Evolutionary conservation across 2,329 filamentous ascomycete species (phyloP).

Genomic region (Hysterium pulicare): DNA sequence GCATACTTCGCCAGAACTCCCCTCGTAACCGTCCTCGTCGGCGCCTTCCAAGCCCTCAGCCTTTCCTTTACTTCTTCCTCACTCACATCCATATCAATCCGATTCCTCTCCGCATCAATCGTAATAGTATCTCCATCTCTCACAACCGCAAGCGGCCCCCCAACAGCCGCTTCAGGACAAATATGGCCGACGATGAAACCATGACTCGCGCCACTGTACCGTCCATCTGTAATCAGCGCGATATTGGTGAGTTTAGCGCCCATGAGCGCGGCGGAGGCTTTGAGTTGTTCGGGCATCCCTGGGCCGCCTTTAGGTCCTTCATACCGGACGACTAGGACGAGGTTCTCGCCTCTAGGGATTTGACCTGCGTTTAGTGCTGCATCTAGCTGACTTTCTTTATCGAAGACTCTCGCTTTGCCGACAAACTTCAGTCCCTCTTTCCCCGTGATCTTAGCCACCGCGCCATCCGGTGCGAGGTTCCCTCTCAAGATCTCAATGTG

Average conservation of each 20-base stretch:
- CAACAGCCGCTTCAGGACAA: slow-evolving; percentile 82
- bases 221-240: slow-evolving; percentile 85
- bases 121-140: slow-evolving; percentile 76
- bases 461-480: slow-evolving; percentile 82
- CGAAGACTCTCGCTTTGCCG: slow-evolving; percentile 77
- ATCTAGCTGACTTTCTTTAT: slow-evolving; percentile 80
- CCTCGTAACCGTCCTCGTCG: slow-evolving; percentile 69
- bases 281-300: slow-evolving; percentile 94
- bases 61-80: slow-evolving; percentile 68
- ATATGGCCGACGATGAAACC: slow-evolving; percentile 95
- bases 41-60: slow-evolving; percentile 65
- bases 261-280: slow-evolving; percentile 86
- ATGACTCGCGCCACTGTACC: slow-evolving; percentile 84
- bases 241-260: slow-evolving; percentile 84
- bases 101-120: slow-evolving; percentile 78
- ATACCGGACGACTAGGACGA: slow-evolving; percentile 87
- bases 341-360: slow-evolving; percentile 71
- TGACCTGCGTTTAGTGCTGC: slow-evolving; percentile 67
- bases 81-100: slow-evolving; percentile 66
- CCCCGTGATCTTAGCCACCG: slow-evolving; percentile 93
- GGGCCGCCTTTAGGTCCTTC: slow-evolving; percentile 92
- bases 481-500: slow-evolving; percentile 86
- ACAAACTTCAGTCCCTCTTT: slow-evolving; percentile 85
- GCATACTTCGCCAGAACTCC: slow-evolving; percentile 91
- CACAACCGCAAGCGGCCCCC: slow-evolving; percentile 84